Percentiles rank a stretch among this genome's conserved stretches.
Conservation (phyloP, 1,139 yeast species). For the Kodamaea sp. region DNA sequence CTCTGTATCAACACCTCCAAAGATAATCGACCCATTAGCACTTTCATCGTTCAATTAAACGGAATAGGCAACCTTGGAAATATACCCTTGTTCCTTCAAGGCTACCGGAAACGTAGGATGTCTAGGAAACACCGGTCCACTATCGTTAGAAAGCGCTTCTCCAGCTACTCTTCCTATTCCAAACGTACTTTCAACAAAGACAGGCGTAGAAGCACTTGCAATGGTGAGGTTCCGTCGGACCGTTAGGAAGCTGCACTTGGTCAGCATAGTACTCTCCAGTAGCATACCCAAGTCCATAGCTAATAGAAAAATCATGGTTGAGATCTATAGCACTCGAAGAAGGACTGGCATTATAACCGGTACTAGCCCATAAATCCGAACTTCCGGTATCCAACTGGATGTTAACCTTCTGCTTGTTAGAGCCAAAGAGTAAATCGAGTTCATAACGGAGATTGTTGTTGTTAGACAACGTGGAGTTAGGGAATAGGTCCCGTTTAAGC, state of each 20-base stretch:
- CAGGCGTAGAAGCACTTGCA: no score
- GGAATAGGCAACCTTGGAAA: neutral
- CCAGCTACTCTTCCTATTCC: no score
- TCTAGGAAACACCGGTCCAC: no score
- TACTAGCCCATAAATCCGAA: conserved; percentile 20
- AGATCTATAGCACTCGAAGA: no score
- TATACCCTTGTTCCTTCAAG: neutral
- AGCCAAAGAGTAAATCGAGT: no score
- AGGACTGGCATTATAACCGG: no score
- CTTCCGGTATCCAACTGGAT: conserved; percentile 21
- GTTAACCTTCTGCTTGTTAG: conserved; percentile 10
- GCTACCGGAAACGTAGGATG: neutral
- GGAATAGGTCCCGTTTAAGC: no score
- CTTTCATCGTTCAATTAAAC: neutral
- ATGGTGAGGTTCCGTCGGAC: no score
- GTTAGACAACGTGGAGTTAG: no score
- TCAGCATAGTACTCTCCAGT: conserved; percentile 60
- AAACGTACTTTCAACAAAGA: no score
- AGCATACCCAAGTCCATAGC: conserved; percentile 37
- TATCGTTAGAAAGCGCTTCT: no score
- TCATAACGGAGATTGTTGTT: no score
- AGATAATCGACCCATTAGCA: neutral
- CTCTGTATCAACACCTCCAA: neutral
- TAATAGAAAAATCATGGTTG: conserved; percentile 32
- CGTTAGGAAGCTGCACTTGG: conserved; percentile 18